phyloP scores from a whole-genome alignment of 306 rosid species.

The Hippophae tibetana region DNA sequence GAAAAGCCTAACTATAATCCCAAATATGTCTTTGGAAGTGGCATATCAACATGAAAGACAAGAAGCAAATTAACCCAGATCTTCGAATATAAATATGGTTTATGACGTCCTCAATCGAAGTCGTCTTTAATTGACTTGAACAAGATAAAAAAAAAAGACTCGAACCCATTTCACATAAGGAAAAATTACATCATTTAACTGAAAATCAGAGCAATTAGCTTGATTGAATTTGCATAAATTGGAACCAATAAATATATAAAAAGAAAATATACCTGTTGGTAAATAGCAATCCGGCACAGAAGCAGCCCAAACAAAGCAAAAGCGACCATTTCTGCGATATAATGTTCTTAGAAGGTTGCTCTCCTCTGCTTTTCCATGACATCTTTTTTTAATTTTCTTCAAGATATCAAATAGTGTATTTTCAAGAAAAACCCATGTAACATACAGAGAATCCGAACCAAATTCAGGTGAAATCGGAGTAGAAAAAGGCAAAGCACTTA shows the following conservation, averaged over 20 bases:
- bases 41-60: too few species aligned
- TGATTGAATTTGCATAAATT: constrained; percentile 1
- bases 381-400: constrained; percentile 26
- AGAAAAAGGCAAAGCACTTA: constrained; percentile 11
- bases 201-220: background rate
- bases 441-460: background rate
- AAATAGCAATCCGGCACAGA: constrained; percentile 86
- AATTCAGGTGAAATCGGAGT: constrained; percentile 16
- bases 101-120: too few species aligned
- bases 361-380: constrained; percentile 77
- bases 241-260: background rate
- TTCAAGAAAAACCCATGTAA: constrained; percentile 22
- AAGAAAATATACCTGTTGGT: constrained; percentile 50
- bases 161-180: constrained; percentile 2
- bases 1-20: too few species aligned
- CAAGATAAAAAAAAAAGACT: background rate
- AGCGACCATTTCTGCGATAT: constrained; percentile 62
- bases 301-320: constrained; percentile 70
- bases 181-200: background rate
- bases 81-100: too few species aligned
- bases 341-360: constrained; percentile 45
- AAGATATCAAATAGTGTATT: constrained; percentile 1
- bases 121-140: too few species aligned
- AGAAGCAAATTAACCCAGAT: too few species aligned
- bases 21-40: too few species aligned